A percentile compares a stretch with the other conserved stretches of the same genome.
Conservation (phyloP, 805 yeast species). For the Nakazawaea ishiwadae region DNA sequence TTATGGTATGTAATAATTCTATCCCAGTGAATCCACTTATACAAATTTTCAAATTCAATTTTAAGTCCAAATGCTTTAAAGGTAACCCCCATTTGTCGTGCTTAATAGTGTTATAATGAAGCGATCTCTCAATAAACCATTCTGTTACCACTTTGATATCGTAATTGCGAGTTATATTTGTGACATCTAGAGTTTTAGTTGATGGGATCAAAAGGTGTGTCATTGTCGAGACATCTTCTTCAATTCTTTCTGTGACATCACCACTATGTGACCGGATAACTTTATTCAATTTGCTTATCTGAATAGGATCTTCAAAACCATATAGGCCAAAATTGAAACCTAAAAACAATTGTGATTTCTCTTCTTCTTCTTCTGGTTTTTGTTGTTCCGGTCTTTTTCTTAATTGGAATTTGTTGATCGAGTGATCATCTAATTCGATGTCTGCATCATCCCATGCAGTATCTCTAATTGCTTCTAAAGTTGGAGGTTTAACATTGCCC, state of each 20-base stretch:
- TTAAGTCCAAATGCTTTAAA: slow-evolving; percentile 25
- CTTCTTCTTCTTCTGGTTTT: slow-evolving; percentile 11
- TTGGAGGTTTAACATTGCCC: slow-evolving; percentile 10
- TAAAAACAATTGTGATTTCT: slow-evolving; percentile 29
- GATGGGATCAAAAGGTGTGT: slow-evolving; percentile 24
- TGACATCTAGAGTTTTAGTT: slow-evolving; percentile 14
- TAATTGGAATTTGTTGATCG: not conserved
- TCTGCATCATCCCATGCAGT: slow-evolving; percentile 19
- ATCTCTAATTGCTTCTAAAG: not conserved
- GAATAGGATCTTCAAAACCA: slow-evolving; percentile 33
- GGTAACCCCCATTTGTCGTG: slow-evolving; percentile 66
- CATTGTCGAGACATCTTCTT: slow-evolving; percentile 22
- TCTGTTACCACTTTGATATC: slow-evolving; percentile 52
- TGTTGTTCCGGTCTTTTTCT: not conserved
- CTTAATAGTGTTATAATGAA: slow-evolving; percentile 46
- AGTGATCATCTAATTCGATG: not conserved
- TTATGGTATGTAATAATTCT: slow-evolving; percentile 65
- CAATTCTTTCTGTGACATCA: slow-evolving; percentile 18
- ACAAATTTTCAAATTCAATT: slow-evolving; percentile 22
- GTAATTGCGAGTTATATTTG: slow-evolving; percentile 14
- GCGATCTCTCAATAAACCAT: slow-evolving; percentile 74
- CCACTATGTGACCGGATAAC: slow-evolving; percentile 48
- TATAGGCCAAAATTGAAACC: slow-evolving; percentile 36
- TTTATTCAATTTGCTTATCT: slow-evolving; percentile 31
- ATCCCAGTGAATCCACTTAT: slow-evolving; percentile 73